Evolutionary conservation across 768 basidiomycete species (phyloP).

Genomic region (Rhodotorula sphaerocarpa): DNA sequence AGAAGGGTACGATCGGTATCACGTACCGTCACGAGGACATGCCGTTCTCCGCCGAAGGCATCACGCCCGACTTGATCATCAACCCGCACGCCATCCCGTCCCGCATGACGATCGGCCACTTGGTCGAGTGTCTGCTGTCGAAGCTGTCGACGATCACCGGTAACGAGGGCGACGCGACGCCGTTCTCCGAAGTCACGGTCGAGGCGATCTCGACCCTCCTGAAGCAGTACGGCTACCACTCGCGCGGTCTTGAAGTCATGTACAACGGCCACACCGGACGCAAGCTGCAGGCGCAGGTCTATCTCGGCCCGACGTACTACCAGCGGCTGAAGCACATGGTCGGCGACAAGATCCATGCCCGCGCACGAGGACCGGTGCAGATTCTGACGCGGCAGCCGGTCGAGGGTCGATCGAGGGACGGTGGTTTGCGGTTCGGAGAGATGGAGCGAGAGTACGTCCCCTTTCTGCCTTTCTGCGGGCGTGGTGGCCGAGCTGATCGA

Average conservation of each 20-base stretch:
- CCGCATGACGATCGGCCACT: conserved; percentile 99
- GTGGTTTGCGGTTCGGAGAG: conserved; percentile 98
- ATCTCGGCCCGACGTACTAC: conserved; percentile 97
- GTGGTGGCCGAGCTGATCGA: neutral
- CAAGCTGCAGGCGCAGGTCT: conserved; percentile 95
- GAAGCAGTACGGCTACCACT: conserved; percentile 84
- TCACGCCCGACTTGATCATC: conserved; percentile 93
- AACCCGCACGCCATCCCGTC: conserved; percentile 99
- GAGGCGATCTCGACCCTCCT: conserved; percentile 93
- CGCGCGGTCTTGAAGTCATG: conserved; percentile 94
- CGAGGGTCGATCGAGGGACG: conserved; percentile 95
- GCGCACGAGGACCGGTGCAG: conserved; percentile 93
- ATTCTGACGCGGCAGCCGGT: conserved; percentile 96
- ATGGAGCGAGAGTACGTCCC: conserved; percentile 59
- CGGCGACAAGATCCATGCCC: conserved; percentile 98
- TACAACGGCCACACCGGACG: conserved; percentile 95
- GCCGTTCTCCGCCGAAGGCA: conserved; percentile 96
- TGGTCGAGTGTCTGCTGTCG: conserved; percentile 93
- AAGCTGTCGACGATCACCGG: conserved; percentile 95
- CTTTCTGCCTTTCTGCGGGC: neutral
- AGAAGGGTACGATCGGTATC: conserved; percentile 99
- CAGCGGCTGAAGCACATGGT: conserved; percentile 98
- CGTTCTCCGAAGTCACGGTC: conserved; percentile 95
- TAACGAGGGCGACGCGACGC: conserved; percentile 95
- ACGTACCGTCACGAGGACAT: conserved; percentile 99